These are phyloP conservation scores for Ambrosia artemisiifolia DNA, from an alignment of 129 eudicot genomes.

Conservation along the genomic window DNA sequence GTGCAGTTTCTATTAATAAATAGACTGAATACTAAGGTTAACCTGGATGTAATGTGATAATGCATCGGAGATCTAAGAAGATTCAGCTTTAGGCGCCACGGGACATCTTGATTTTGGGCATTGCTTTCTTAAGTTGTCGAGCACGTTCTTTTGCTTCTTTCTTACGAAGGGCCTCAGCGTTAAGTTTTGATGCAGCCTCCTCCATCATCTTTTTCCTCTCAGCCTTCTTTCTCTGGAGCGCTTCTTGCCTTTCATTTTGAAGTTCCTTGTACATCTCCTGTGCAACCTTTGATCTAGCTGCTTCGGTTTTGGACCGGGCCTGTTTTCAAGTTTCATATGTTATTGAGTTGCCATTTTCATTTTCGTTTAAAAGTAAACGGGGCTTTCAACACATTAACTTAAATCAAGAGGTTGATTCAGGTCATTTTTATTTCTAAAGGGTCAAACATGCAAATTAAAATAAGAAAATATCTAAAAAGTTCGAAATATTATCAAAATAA, in stretches of 20 bases:
- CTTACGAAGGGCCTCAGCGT: slow-evolving; percentile 71
- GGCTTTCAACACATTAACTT: background rate
- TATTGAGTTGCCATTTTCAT: background rate
- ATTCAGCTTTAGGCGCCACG: slow-evolving; percentile 38
- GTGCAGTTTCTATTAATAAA: slow-evolving; percentile 15
- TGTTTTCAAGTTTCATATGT: slow-evolving; percentile 15
- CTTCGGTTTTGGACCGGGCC: slow-evolving; percentile 81
- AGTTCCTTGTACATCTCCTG: slow-evolving; percentile 73
- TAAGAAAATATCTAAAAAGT: background rate
- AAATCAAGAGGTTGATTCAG: background rate
- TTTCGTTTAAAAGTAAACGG: background rate
- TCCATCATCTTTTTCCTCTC: slow-evolving; percentile 75
- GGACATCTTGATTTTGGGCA: slow-evolving; percentile 83
- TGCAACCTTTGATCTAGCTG: slow-evolving; percentile 64
- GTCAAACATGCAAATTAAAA: background rate
- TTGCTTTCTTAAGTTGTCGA: slow-evolving; percentile 79
- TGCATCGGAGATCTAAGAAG: background rate
- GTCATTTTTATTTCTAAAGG: background rate
- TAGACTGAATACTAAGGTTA: background rate
- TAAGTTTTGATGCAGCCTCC: slow-evolving; percentile 77
- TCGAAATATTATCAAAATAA: background rate
- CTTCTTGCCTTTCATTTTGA: slow-evolving; percentile 75
- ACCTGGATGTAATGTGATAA: slow-evolving; percentile 3
- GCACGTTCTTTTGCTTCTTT: slow-evolving; percentile 86
- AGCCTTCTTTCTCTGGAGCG: slow-evolving; percentile 67